Evolutionary conservation across 345 rosid species (phyloP).

Genomic region (Linum lewisii): DNA sequence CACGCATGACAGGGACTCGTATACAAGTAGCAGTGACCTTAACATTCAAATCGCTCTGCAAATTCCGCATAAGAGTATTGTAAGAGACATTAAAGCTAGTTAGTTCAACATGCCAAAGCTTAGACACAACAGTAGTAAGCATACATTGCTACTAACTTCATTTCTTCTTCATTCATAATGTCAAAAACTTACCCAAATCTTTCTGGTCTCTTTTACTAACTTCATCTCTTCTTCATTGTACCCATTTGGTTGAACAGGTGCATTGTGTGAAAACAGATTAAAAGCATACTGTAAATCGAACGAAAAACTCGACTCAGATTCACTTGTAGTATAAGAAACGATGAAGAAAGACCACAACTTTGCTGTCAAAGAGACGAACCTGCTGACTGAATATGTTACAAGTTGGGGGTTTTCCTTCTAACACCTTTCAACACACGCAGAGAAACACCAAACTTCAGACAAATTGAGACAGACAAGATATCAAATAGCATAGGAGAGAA

Average conservation of each 20-base stretch:
- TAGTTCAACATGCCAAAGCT: too few relatives aligned
- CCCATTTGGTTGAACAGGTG: too few relatives aligned
- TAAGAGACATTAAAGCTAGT: too few relatives aligned
- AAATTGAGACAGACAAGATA: neutral
- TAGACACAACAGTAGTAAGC: too few relatives aligned
- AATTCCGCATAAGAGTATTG: slow-evolving; percentile 5
- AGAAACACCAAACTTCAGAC: neutral
- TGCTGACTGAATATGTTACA: too few relatives aligned
- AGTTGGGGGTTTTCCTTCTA: slow-evolving; percentile 79
- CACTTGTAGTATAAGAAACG: too few relatives aligned
- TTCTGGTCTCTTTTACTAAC: too few relatives aligned
- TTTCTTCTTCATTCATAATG: slow-evolving; percentile 98
- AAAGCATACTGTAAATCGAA: slow-evolving; percentile 78
- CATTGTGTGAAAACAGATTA: too few relatives aligned
- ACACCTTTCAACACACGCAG: slow-evolving; percentile 34
- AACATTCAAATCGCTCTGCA: slow-evolving; percentile 65
- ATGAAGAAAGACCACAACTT: too few relatives aligned
- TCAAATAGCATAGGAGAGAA: neutral
- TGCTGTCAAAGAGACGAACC: slow-evolving; percentile 54
- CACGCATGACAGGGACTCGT: too few relatives aligned
- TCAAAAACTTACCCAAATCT: slow-evolving; percentile 85
- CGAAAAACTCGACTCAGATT: neutral
- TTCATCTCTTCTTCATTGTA: too few relatives aligned
- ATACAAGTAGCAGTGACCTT: slow-evolving; percentile 94
- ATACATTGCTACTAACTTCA: slow-evolving; percentile 49